Percentiles rank a stretch among this genome's conserved stretches.
Evolutionary conservation across 805 yeast species (phyloP).

Genomic region (Nadsonia fulvescens): DNA sequence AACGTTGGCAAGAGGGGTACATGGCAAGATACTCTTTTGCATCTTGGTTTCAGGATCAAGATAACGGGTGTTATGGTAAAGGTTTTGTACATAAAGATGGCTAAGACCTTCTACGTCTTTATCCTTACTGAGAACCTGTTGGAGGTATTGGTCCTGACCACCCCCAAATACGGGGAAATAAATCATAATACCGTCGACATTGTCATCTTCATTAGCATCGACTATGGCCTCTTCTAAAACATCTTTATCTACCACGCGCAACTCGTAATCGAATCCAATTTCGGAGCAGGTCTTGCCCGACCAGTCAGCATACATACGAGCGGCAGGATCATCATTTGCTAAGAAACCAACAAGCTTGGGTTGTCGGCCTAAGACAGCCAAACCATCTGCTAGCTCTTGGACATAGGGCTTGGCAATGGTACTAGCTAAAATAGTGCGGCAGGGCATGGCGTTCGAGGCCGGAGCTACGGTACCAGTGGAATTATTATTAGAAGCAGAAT

Average conservation of each 20-base stretch:
- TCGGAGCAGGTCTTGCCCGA: conserved; percentile 79
- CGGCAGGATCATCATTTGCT: conserved; percentile 91
- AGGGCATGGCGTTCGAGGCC: conserved; percentile 8
- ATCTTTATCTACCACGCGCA: conserved; percentile 59
- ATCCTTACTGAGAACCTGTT: conserved; percentile 77
- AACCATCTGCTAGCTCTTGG: conserved; percentile 48
- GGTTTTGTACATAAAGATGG: conserved; percentile 77
- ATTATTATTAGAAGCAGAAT: conserved; percentile 4
- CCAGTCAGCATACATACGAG: conserved; percentile 89
- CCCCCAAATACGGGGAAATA: conserved; percentile 96
- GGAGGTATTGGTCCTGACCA: conserved; percentile 86
- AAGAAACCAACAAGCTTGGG: conserved; percentile 82
- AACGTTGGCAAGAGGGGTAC: conserved; percentile 90
- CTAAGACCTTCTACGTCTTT: conserved; percentile 95
- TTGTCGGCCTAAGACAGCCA: conserved; percentile 30
- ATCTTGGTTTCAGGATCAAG: conserved; percentile 48
- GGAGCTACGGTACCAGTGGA: not conserved
- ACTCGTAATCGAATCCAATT: conserved; percentile 70
- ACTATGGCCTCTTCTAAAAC: conserved; percentile 69
- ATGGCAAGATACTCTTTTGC: conserved; percentile 78
- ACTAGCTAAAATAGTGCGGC: conserved; percentile 62
- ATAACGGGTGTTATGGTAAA: conserved; percentile 83
- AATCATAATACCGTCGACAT: conserved; percentile 84
- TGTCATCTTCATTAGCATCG: conserved; percentile 59
- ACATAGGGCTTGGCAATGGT: conserved; percentile 68